Evolutionary conservation across 306 rosid species (phyloP).

Genomic region (Acacia confusa): DNA sequence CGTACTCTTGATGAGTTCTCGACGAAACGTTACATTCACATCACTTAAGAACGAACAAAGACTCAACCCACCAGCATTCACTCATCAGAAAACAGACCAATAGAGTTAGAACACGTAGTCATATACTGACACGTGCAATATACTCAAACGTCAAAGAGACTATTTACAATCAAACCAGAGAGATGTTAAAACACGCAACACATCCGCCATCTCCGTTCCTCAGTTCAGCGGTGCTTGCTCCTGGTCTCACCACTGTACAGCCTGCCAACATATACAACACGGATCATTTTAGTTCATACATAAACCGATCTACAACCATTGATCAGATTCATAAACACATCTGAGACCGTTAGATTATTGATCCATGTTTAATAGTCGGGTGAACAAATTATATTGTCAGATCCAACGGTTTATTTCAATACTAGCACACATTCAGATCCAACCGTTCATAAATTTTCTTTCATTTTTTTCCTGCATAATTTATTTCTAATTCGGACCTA

Average conservation of each 20-base stretch:
- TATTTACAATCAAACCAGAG: slow-evolving; percentile 7
- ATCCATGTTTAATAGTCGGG: not conserved
- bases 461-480: no score
- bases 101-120: not conserved
- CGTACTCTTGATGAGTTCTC: not conserved
- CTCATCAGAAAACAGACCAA: not conserved
- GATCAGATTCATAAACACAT: not conserved
- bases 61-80: not conserved
- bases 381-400: not conserved
- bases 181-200: not conserved
- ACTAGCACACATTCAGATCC: not conserved
- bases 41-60: not conserved
- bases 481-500: no score
- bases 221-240: slow-evolving; percentile 52
- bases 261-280: slow-evolving; percentile 41
- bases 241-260: slow-evolving; percentile 65
- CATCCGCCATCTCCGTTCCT: not conserved
- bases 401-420: not conserved
- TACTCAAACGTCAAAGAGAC: not conserved
- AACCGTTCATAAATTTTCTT: not conserved
- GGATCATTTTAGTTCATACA: not conserved
- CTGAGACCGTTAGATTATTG: not conserved
- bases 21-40: not conserved
- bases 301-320: not conserved
- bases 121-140: not conserved